Evolutionary conservation across 768 basidiomycete genomes (phyloP), one percentile per base, ranked within the genome.

Genomic region (Tylopilus sp.): DNA sequence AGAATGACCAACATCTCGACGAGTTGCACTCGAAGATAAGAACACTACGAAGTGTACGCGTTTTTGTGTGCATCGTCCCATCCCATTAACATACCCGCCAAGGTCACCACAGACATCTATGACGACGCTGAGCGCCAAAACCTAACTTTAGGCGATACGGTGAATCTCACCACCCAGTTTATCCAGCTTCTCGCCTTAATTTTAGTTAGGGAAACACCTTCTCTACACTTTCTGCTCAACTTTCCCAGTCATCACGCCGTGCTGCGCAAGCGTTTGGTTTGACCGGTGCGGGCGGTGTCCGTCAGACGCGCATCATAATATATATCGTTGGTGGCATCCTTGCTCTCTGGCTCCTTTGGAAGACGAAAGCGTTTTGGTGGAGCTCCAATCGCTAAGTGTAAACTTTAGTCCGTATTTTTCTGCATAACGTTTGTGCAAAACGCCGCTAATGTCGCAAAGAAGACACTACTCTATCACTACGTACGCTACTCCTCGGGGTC

Each of bases 71-170:
- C 33, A 31, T 48, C 40, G 7, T n/a, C 35, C 30, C 12, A 28
- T 48, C 23, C 17, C 6, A 33, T 33, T 51, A 40, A 55, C 40
- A 26, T 26, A 6, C 28, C 11, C 26, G 25, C 28, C 35, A 18
- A 93, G 90, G 78, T 94, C n/a, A 93, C 91, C 12, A 87, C 82
- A 3, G 91, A 94, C 71, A 91, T 94, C 35, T 77, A 94, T 64
- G 79, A 82, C 54, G 91, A 93, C 61, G 85, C 85, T 1, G 91
- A 94, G 69, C 73, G 84, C 10, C 91, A 93, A 71, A 92, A 93
- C 61, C 63, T 79, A 3, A 79, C 86, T 48, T 73, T 94, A 22
- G 89, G 93, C 59, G 81, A 86, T 35, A 83, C 89, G 3, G 90
- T 90, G 53, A 55, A 85, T 66, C 22, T 18, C 12, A 36, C 23